These are phyloP conservation scores for Rutidosis leptorrhynchoides DNA, from an alignment of 129 eudicot genomes.

Conservation along the genomic window DNA sequence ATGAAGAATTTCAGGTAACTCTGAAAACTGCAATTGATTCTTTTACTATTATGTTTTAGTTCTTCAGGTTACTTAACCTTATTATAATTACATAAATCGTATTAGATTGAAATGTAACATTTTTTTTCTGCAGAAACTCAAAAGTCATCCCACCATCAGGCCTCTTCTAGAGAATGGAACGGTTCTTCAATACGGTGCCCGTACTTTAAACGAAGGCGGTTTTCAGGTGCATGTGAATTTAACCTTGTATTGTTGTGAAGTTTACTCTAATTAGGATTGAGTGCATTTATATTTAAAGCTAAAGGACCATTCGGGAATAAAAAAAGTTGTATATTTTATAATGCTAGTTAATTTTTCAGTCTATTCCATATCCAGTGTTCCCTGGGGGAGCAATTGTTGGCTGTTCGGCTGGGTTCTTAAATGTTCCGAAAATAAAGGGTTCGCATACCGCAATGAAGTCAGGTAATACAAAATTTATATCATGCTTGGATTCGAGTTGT, in stretches of 20 bases:
- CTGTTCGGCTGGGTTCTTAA: constrained; percentile 95
- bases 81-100: not conserved
- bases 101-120: not conserved
- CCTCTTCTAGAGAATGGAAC: constrained; percentile 87
- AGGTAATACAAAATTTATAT: constrained; percentile 42
- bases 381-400: constrained; percentile 99
- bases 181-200: constrained; percentile 92
- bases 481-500: not conserved
- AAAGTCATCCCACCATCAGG: constrained; percentile 79
- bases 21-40: not conserved
- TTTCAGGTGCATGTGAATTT: constrained; percentile 61
- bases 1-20: constrained; percentile 90
- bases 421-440: constrained; percentile 97
- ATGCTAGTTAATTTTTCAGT: constrained; percentile 86
- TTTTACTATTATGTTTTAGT: not conserved
- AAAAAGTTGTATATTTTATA: not conserved
- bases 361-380: constrained; percentile 98
- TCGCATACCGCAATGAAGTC: constrained; percentile 98
- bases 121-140: constrained; percentile 57
- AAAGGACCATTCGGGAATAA: not conserved
- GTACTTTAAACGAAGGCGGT: constrained; percentile 97
- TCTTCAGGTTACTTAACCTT: constrained; percentile 41
- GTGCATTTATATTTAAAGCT: not conserved
- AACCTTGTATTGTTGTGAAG: not conserved
- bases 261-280: not conserved